Base-by-base conservation (phyloP, 1,284 basidiomycete species). In the Sporisorium sorghi region DNA sequence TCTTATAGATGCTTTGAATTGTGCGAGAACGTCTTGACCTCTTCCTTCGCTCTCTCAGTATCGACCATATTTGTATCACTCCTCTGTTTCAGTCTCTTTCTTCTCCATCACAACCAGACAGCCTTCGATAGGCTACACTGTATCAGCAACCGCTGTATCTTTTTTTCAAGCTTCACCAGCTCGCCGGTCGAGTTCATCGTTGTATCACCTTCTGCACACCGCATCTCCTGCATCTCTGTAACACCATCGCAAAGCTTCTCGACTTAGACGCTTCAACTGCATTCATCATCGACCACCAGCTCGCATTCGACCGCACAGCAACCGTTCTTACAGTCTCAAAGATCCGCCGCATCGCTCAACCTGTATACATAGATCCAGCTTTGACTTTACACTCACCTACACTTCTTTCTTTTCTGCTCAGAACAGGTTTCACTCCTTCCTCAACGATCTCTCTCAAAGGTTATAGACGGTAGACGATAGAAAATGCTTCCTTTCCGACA, bases 41-140 rank as follows among this genome's bases (percentile, higher is more conserved):
- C 47, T 39, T 24, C 26, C 23, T 46, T 28, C 35, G 10, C 24
- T 32, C 43, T 11, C 12, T n/a, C 17, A 35, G 32, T 30, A 17
- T 26, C 14, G 42, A 15, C 19, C 28, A 21, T 33, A n/a, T 9
- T n/a, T 37, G 33, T 23, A 15, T 37, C 24, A 11, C 23, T 26
- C 21, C 17, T 37, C 24, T 24, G 30, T 30, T 6, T 28, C 37
- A 8, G 30, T 17, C 46, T 28, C 21, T 26, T 8, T 21, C 14
- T 40, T 21, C 24, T 24, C 12, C 17, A 6, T 39, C 52, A n/a
- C 37, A 14, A 40, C 39, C 54, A 21, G 30, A 17, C 23, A 50
- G 42, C 57, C 57, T 64, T 70, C 52, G 60, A 70, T 40, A 70
- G 57, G 60, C 21, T 48, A 23, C 14, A 15, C 24, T 30, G 51